A percentile compares a stretch with the other conserved stretches of the same genome.
phyloP scores from a whole-genome alignment of 768 basidiomycete species.

The Tricholoma hemisulphureum region DNA sequence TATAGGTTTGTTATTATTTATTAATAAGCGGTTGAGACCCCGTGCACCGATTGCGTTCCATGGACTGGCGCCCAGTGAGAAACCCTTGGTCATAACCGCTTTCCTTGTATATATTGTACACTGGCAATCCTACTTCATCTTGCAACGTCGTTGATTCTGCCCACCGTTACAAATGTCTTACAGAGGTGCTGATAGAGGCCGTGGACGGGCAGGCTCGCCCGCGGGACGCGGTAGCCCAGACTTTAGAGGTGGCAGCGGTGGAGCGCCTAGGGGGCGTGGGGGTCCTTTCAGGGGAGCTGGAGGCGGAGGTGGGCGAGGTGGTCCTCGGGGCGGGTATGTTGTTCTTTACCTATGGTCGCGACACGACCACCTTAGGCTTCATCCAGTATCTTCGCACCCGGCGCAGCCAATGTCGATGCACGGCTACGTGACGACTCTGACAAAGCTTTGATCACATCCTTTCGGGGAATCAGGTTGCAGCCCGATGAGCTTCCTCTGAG shows the following conservation, averaged over 20 bases:
- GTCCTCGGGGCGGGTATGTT: slow-evolving; percentile 39
- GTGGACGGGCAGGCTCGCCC: slow-evolving; percentile 34
- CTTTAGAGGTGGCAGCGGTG: slow-evolving; percentile 13
- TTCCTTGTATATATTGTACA: not conserved
- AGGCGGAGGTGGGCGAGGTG: slow-evolving; percentile 30
- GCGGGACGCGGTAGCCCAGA: slow-evolving; percentile 30
- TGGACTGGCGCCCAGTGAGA: too few relatives aligned
- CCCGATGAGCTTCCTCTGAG: slow-evolving; percentile 52
- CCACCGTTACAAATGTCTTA: slow-evolving; percentile 24
- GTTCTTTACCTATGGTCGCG: not conserved
- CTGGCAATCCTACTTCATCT: not conserved
- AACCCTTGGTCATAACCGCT: slow-evolving; percentile 18
- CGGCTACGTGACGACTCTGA: slow-evolving; percentile 43
- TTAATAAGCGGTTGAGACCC: too few relatives aligned
- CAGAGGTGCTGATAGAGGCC: slow-evolving; percentile 33
- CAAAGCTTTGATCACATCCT: slow-evolving; percentile 38
- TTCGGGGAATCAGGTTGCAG: slow-evolving; percentile 31
- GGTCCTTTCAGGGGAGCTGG: slow-evolving; percentile 29
- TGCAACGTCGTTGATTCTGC: not conserved
- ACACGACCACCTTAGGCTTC: slow-evolving; percentile 2
- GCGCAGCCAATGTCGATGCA: slow-evolving; percentile 40
- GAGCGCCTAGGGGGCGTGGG: slow-evolving; percentile 10
- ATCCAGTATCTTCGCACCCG: slow-evolving; percentile 41
- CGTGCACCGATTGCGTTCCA: too few relatives aligned
- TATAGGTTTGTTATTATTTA: too few relatives aligned